Percentiles rank a stretch among this genome's conserved stretches.
Evolutionary conservation across 2,329 filamentous ascomycete genomes (phyloP).

Genomic region (Fusarium kyushuense): DNA sequence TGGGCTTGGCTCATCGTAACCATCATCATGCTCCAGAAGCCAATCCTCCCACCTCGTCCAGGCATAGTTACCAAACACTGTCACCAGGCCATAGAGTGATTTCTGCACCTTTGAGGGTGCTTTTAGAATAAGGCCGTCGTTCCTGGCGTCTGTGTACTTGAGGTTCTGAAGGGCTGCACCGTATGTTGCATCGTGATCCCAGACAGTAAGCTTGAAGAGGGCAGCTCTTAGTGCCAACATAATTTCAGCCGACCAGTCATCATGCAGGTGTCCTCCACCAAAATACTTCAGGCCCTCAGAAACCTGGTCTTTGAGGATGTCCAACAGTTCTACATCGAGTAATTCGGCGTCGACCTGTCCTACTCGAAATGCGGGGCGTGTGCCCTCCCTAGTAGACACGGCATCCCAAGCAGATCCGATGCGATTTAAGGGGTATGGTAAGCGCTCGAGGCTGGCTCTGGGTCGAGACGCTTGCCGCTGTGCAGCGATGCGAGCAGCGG

Average conservation of each 20-base stretch:
- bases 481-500: conserved; percentile 66
- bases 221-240: conserved; percentile 79
- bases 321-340: conserved; percentile 90
- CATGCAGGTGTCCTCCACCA: conserved; percentile 77
- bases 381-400: conserved; percentile 80
- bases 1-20: conserved; percentile 72
- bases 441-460: conserved; percentile 65
- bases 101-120: conserved; percentile 88
- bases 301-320: conserved; percentile 86
- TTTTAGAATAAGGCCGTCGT: conserved; percentile 69
- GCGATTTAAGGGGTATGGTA: conserved; percentile 73
- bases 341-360: conserved; percentile 97
- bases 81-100: conserved; percentile 82
- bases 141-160: conserved; percentile 86
- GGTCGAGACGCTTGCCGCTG: conserved; percentile 65
- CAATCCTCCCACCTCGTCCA: conserved; percentile 95
- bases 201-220: conserved; percentile 94
- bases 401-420: conserved; percentile 75
- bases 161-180: conserved; percentile 93
- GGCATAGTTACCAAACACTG: conserved; percentile 86
- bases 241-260: conserved; percentile 91
- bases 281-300: conserved; percentile 90
- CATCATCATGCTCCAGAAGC: conserved; percentile 80
- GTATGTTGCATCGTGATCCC: conserved; percentile 96
- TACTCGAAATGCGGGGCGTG: conserved; percentile 87